Evolutionary conservation across 306 rosid genomes (phyloP).

Genomic region (Lathyrus tuberosus): DNA sequence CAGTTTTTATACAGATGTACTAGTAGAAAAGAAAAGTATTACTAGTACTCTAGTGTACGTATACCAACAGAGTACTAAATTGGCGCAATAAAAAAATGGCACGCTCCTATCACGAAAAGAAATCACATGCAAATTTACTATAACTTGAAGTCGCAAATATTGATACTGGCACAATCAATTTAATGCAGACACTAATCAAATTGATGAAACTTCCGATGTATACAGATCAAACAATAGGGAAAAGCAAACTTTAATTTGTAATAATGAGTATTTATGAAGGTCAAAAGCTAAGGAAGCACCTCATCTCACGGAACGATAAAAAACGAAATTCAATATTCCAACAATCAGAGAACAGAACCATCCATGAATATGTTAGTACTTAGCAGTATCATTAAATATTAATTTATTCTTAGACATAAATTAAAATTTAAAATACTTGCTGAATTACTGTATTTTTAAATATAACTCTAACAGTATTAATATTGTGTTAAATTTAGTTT

Average conservation of each 20-base stretch:
- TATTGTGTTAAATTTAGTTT: no score
- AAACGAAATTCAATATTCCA: conserved; percentile 29
- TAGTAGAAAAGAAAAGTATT: no score
- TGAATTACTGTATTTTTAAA: no score
- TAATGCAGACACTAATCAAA: conserved; percentile 34
- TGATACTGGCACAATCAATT: conserved; percentile 22
- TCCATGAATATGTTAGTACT: conserved; percentile 36
- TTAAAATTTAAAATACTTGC: no score
- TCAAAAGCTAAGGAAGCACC: conserved; percentile 33
- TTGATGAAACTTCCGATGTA: conserved; percentile 28
- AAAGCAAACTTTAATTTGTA: conserved; percentile 32
- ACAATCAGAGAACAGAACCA: conserved; percentile 47
- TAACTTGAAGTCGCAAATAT: conserved; percentile 32
- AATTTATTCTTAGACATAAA: no score
- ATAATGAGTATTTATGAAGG: conserved; percentile 26
- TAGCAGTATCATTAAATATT: no score
- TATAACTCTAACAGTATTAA: no score
- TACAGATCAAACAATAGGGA: conserved; percentile 16
- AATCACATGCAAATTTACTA: conserved; percentile 34
- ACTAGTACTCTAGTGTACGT: no score
- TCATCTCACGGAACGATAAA: conserved; percentile 30
- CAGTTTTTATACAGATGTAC: no score
- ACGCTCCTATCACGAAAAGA: conserved; percentile 36
- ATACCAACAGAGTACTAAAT: no score
- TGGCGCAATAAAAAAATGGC: neutral